Evolutionary conservation across 805 yeast species (phyloP), one percentile per base, ranked within the genome.

Genomic region (Nakazawaea ernobii): DNA sequence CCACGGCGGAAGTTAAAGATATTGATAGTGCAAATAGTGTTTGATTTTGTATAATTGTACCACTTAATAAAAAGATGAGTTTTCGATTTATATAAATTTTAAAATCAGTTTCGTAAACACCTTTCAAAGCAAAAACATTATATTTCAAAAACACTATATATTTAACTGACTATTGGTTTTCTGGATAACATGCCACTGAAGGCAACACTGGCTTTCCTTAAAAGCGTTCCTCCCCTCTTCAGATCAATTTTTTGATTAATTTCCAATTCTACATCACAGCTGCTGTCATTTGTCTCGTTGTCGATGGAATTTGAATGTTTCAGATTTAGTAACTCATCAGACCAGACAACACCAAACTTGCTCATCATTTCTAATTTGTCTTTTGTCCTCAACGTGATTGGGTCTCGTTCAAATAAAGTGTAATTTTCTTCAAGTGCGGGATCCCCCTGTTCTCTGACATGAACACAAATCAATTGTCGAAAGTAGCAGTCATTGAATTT

Each of bases 341-440:
- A 50, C 71, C 68, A 68, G 27, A 68, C 52, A 26, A 65, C 61
- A 35, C 52, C 52, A 44, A 70, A 52, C 2, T 50, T 43, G 13
- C 50, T 51, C 46, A 66, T 71, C n/a, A 61, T 42, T 13, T 55
- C 51, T 2, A 54, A 33, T 20, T 63, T 52, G 10, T 63, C 62
- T 17, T 52, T 52, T 27, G 38, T 49, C 17, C 49, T 49, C 24
- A 57, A 40, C 11, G 27, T 32, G 17, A 52, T 39, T 11, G 39
- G 39, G 8, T 46, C 36, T 37, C 45, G 44, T 17, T 42, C 32
- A 17, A 45, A 52, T 29, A 42, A 45, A 32, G 41, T n/a, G 2
- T 49, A 44, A 10, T 39, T 42, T 24, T 6, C 29, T 13, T 44
- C 47, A 20, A n/a, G 37, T 46, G 28, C 42, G 33, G 11, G 6